A percentile compares a stretch with the other conserved stretches of the same genome.
These are phyloP conservation scores for Darksidea phi DNA, from an alignment of 495 filamentous ascomycete species.

Conservation along the genomic window DNA sequence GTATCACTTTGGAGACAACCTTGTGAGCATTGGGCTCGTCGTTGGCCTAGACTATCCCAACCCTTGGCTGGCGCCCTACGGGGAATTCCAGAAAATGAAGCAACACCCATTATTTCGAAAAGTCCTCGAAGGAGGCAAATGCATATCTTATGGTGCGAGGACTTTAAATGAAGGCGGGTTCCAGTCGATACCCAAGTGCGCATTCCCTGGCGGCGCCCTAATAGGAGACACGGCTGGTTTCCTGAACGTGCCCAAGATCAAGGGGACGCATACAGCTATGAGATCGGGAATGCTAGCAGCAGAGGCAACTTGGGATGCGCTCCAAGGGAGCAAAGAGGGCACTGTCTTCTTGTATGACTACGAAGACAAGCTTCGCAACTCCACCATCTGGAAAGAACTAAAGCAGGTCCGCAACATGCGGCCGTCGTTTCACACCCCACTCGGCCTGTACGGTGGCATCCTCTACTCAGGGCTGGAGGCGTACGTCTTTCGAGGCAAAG, in stretches of 20 bases:
- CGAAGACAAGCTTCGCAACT: constrained; percentile 83
- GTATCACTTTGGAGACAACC: constrained; percentile 98
- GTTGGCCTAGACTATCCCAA: constrained; percentile 95
- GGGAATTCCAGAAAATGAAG: constrained; percentile 98
- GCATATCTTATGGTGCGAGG: constrained; percentile 93
- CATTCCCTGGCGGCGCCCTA: constrained; percentile 92
- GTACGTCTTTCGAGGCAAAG: constrained; percentile 76
- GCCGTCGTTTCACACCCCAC: constrained; percentile 81
- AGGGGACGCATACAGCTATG: constrained; percentile 98
- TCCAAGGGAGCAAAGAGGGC: constrained; percentile 57
- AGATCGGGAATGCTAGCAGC: constrained; percentile 95
- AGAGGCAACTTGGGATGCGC: constrained; percentile 77
- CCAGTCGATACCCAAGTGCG: constrained; percentile 94
- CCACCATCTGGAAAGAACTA: constrained; percentile 89
- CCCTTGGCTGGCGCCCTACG: constrained; percentile 93
- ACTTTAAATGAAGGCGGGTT: constrained; percentile 95
- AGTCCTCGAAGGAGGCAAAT: constrained; percentile 88
- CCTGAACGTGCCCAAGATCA: constrained; percentile 97
- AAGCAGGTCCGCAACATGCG: constrained; percentile 97
- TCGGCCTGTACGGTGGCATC: constrained; percentile 85
- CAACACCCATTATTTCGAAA: constrained; percentile 85
- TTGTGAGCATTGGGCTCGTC: constrained; percentile 90
- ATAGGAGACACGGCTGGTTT: constrained; percentile 97
- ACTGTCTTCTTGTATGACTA: constrained; percentile 93
- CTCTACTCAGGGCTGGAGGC: constrained; percentile 93